A percentile compares a stretch with the other conserved stretches of the same genome.
These are phyloP conservation scores for Chamaecyparis obtusa DNA, from an alignment of 75 land plant species.

Conservation along the genomic window DNA sequence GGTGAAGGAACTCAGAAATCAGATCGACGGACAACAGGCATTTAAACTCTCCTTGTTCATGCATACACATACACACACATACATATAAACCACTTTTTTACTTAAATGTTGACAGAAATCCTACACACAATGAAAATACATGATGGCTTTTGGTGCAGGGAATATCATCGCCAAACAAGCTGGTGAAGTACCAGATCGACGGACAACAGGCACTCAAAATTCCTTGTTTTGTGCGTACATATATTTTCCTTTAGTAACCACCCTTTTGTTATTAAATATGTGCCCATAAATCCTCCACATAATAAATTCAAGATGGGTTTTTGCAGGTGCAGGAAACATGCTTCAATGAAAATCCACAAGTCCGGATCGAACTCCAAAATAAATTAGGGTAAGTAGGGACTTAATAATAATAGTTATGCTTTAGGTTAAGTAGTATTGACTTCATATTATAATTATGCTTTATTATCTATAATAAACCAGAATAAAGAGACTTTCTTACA, in stretches of 20 bases:
- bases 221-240: too few species aligned
- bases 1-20: background rate
- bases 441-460: too few species aligned
- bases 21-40: background rate
- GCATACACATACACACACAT: background rate
- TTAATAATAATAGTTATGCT: too few species aligned
- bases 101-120: background rate
- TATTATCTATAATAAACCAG: too few species aligned
- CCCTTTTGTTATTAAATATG: too few species aligned
- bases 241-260: too few species aligned
- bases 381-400: background rate
- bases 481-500: background rate
- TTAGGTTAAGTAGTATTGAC: too few species aligned
- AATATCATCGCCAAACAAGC: background rate
- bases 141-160: background rate
- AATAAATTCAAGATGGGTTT: too few species aligned
- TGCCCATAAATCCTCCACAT: too few species aligned
- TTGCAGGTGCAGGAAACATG: background rate
- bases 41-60: background rate
- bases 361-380: background rate
- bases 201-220: too few species aligned
- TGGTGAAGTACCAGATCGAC: too few species aligned
- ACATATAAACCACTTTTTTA: background rate
- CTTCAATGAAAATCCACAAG: background rate
- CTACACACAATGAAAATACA: background rate